Evolutionary conservation across 257 asterid genomes (phyloP).

Genomic region (Marsdenia floribunda): DNA sequence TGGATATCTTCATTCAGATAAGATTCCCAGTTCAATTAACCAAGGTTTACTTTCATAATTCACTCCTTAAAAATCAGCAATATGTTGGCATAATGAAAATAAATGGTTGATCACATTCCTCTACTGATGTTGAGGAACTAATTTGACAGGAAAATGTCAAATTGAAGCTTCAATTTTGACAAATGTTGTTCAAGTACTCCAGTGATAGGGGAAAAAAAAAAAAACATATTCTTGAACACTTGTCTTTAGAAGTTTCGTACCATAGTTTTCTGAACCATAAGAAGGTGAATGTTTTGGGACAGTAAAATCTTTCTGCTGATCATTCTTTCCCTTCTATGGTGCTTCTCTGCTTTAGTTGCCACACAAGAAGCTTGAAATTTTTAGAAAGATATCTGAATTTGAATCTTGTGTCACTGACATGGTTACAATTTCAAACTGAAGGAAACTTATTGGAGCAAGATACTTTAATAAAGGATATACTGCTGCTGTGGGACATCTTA

Average conservation of each 20-base stretch:
- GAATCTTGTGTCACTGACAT: neutral
- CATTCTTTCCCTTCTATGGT: neutral
- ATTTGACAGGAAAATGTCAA: too few relatives aligned
- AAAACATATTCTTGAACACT: neutral
- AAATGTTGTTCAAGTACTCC: neutral
- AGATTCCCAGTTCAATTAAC: neutral
- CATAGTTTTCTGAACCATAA: neutral
- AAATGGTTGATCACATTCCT: neutral
- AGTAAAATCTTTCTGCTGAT: neutral
- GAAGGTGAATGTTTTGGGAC: neutral
- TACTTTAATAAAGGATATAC: constrained; percentile 77
- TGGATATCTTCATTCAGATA: neutral
- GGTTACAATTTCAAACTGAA: constrained; percentile 4
- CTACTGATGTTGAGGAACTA: neutral
- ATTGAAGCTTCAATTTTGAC: neutral
- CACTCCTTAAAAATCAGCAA: too few relatives aligned
- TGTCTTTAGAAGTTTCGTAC: neutral
- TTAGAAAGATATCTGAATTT: neutral
- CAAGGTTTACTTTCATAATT: neutral
- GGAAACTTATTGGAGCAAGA: constrained; percentile 94
- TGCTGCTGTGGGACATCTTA: constrained; percentile 55
- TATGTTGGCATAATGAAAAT: neutral
- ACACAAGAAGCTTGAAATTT: neutral
- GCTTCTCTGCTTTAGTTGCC: neutral
- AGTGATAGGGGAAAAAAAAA: neutral